phyloP scores from a whole-genome alignment of 2,329 filamentous ascomycete genomes.

The Diaporthe longicolla region DNA sequence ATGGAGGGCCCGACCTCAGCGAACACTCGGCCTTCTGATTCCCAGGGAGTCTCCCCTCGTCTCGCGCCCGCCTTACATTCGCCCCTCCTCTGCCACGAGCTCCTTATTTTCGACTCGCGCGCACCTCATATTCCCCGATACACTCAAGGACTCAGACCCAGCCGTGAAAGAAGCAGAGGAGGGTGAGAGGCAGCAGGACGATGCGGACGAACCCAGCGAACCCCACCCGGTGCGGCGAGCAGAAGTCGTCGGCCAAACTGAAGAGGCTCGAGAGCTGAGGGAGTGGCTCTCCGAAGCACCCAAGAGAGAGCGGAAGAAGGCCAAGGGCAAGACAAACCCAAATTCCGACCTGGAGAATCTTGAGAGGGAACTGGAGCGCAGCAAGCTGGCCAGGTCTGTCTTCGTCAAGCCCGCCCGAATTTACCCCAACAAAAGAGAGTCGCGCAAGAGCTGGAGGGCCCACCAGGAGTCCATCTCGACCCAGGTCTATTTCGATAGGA shows the following conservation, averaged over 20 bases:
- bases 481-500: slow-evolving; percentile 55
- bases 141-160: not conserved
- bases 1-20: slow-evolving; percentile 58
- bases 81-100: not conserved
- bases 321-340: not conserved
- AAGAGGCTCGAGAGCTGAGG: slow-evolving; percentile 7
- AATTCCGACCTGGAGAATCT: not conserved
- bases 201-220: not conserved
- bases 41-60: slow-evolving; percentile 43
- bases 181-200: not conserved
- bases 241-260: not conserved
- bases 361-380: slow-evolving; percentile 33
- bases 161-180: not conserved
- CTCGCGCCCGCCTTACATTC: slow-evolving; percentile 21
- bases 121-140: slow-evolving; percentile 6
- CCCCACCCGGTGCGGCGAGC: not conserved
- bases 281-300: slow-evolving; percentile 8
- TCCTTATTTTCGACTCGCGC: not conserved
- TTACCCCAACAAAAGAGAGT: slow-evolving; percentile 46
- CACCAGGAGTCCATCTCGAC: slow-evolving; percentile 49
- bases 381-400: slow-evolving; percentile 46
- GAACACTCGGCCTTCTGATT: slow-evolving; percentile 48
- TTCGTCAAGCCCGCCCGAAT: slow-evolving; percentile 47
- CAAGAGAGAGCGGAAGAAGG: not conserved
- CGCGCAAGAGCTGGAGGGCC: slow-evolving; percentile 43